Percentiles rank a stretch among this genome's conserved stretches.
These are phyloP conservation scores for Metschnikowia proteae DNA, from an alignment of 805 yeast genomes.

Conservation along the genomic window DNA sequence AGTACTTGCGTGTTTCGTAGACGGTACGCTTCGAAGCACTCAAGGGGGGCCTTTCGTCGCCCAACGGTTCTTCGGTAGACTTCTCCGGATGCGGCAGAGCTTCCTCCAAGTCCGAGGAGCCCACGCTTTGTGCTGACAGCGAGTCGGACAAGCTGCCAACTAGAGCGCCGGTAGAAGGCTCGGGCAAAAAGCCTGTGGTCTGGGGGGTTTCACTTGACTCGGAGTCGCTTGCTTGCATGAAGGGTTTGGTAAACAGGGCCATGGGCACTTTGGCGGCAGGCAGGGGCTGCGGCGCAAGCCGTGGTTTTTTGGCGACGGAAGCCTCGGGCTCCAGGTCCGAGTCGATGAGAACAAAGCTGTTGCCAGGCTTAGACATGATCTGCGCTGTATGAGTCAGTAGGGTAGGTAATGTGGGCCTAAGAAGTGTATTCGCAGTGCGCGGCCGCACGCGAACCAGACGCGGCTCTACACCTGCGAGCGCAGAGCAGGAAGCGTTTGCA, in stretches of 20 bases:
- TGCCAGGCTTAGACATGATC: constrained; percentile 3
- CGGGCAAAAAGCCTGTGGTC: too few relatives aligned
- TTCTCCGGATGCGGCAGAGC: not conserved
- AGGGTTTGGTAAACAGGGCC: constrained; percentile 16
- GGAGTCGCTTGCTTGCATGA: constrained; percentile 16
- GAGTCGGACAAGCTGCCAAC: constrained; percentile 2
- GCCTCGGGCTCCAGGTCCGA: constrained; percentile 16
- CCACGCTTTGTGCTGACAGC: constrained; percentile 7
- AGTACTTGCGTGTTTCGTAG: constrained; percentile 37
- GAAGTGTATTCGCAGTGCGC: not conserved
- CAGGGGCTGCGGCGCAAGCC: constrained; percentile 1
- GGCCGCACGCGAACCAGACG: not conserved
- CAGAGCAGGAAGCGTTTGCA: not conserved
- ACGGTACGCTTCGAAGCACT: constrained; percentile 4
- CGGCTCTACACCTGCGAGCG: not conserved
- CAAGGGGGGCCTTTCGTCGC: not conserved
- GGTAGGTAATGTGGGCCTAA: not conserved
- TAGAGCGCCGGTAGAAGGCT: not conserved
- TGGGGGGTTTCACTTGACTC: not conserved
- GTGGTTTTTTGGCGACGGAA: constrained; percentile 9
- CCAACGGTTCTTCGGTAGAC: not conserved
- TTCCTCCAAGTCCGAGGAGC: constrained; percentile 13
- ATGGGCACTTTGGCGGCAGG: not conserved
- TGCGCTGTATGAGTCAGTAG: not conserved
- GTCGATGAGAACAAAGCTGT: constrained; percentile 15